These are phyloP conservation scores for Plantago coronopus DNA, from an alignment of 305 asterid genomes.

Conservation along the genomic window DNA sequence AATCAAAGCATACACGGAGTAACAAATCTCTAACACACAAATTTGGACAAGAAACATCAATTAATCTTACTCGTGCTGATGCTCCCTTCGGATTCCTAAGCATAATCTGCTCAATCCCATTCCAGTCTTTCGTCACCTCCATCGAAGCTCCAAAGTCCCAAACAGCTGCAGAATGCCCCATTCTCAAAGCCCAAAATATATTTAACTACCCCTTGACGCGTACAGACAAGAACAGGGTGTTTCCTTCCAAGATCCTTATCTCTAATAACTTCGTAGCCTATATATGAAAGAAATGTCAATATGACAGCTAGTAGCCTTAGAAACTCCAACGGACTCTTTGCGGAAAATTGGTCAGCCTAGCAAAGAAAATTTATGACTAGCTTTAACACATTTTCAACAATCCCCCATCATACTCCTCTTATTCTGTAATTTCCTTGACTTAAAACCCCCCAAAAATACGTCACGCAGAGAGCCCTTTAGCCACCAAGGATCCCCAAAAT, in stretches of 20 bases:
- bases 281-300: slow-evolving; percentile 26
- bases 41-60: slow-evolving; percentile 13
- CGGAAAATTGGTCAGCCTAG: slow-evolving; percentile 25
- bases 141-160: slow-evolving; percentile 71
- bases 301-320: slow-evolving; percentile 30
- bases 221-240: slow-evolving; percentile 10
- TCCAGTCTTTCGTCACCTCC: slow-evolving; percentile 76
- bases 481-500: slow-evolving; percentile 27
- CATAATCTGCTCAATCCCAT: slow-evolving; percentile 82
- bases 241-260: slow-evolving; percentile 24
- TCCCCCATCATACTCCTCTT: slow-evolving; percentile 33
- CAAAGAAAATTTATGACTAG: slow-evolving; percentile 34
- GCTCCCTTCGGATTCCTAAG: slow-evolving; percentile 87
- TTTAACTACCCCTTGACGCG: slow-evolving; percentile 19
- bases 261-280: slow-evolving; percentile 10
- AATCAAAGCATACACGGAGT: slow-evolving; percentile 12
- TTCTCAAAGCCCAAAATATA: slow-evolving; percentile 22
- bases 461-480: slow-evolving; percentile 30
- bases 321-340: slow-evolving; percentile 28
- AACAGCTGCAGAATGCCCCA: slow-evolving; percentile 83
- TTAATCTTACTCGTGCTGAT: slow-evolving; percentile 66
- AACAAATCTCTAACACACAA: slow-evolving; percentile 9
- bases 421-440: slow-evolving; percentile 38
- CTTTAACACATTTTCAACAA: slow-evolving; percentile 25
- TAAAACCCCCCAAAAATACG: slow-evolving; percentile 15